A percentile compares a stretch with the other conserved stretches of the same genome.
Evolutionary conservation across 495 filamentous ascomycete species (phyloP).

Genomic region (Penicillium tannophilum): DNA sequence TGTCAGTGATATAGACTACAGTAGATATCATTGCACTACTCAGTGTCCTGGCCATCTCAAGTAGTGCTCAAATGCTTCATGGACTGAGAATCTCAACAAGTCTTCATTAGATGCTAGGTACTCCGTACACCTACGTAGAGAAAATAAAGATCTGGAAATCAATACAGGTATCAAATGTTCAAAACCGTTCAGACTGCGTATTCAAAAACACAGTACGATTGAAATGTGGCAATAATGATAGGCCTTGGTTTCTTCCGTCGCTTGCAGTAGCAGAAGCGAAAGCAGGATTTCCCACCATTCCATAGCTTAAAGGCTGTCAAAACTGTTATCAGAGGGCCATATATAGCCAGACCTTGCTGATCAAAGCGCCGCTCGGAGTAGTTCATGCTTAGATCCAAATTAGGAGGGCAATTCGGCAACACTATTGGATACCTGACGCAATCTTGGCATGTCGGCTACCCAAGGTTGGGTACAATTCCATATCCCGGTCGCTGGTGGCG

Average conservation of each 20-base stretch:
- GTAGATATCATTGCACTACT: not conserved
- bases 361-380: conserved; percentile 1
- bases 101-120: not conserved
- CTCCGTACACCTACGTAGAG: not conserved
- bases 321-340: conserved; percentile 8
- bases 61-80: not conserved
- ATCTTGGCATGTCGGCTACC: conserved; percentile 4
- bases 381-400: conserved; percentile 4
- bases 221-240: conserved; percentile 3
- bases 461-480: conserved; percentile 10
- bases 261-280: not conserved
- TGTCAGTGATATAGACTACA: not conserved
- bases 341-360: conserved; percentile 10
- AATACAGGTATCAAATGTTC: not conserved
- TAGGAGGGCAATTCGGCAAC: conserved; percentile 7
- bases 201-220: conserved; percentile 4
- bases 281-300: conserved; percentile 9
- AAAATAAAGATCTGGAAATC: not conserved
- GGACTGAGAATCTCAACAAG: not conserved
- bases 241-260: conserved; percentile 2
- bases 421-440: conserved; percentile 20
- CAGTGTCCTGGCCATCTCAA: not conserved
- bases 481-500: conserved; percentile 4
- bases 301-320: conserved; percentile 13
- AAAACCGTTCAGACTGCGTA: not conserved